A percentile compares a stretch with the other conserved stretches of the same genome.
These are phyloP conservation scores for Phtheirospermum japonicum DNA, from an alignment of 257 asterid genomes.

Conservation along the genomic window DNA sequence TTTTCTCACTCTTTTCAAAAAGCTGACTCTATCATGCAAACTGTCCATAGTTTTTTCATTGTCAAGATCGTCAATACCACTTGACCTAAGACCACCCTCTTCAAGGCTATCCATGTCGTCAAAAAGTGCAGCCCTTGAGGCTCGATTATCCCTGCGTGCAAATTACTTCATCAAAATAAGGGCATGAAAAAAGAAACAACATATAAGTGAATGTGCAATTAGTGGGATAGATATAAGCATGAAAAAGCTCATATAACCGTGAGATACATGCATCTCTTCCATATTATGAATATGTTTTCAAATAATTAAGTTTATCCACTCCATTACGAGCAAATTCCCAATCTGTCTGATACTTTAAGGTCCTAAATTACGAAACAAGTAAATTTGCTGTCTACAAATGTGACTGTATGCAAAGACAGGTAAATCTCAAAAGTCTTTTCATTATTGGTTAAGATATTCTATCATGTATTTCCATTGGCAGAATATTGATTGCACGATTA, in stretches of 20 bases:
- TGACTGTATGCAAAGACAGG: constrained; percentile 2
- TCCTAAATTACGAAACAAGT: constrained; percentile 11
- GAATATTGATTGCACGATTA: not conserved
- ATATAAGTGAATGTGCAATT: not conserved
- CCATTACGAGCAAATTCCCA: constrained; percentile 12
- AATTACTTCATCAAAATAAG: constrained; percentile 24
- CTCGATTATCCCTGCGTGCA: constrained; percentile 67
- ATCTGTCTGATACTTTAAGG: not conserved
- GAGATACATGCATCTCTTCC: not conserved
- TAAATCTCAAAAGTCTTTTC: not conserved
- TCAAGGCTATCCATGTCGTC: constrained; percentile 74
- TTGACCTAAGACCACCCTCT: constrained; percentile 70
- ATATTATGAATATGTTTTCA: not conserved
- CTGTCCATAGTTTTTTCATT: constrained; percentile 72
- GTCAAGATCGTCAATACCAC: constrained; percentile 62
- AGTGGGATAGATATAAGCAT: not conserved
- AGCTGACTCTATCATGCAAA: constrained; percentile 88
- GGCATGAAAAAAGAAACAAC: constrained; percentile 1
- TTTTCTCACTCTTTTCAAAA: constrained; percentile 65
- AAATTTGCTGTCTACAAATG: not conserved
- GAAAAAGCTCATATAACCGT: not conserved
- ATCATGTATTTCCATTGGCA: constrained; percentile 13
- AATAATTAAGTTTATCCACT: constrained; percentile 6
- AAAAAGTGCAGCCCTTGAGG: constrained; percentile 70
- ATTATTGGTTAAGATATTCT: not conserved